phyloP scores from a whole-genome alignment of 1,284 basidiomycete species.

The Austroboletus rostrupii region DNA sequence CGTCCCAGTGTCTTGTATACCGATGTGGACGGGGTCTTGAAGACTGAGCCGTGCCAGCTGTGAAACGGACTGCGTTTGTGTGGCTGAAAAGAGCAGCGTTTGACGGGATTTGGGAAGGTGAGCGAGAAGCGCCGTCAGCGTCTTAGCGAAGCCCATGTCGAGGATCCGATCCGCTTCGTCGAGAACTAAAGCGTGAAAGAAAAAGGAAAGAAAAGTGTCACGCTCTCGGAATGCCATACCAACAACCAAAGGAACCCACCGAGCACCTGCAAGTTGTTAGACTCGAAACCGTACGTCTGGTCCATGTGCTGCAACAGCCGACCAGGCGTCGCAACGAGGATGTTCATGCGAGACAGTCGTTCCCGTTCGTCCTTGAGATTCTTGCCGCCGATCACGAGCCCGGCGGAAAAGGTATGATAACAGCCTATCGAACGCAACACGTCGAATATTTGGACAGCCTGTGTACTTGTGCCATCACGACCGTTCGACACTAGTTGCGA shows the following conservation, averaged over 20 bases:
- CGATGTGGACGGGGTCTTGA: conserved; percentile 78
- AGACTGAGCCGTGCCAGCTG: conserved; percentile 91
- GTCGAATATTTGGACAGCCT: conserved; percentile 97
- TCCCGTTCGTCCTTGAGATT: conserved; percentile 92
- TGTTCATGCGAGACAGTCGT: conserved; percentile 90
- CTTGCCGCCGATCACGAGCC: conserved; percentile 95
- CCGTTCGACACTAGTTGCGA: not conserved
- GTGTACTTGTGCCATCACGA: conserved; percentile 4
- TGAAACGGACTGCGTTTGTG: conserved; percentile 88
- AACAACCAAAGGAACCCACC: conserved; percentile 44
- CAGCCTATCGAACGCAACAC: conserved; percentile 90
- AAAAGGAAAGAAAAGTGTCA: no score
- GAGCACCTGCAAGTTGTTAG: conserved; percentile 87
- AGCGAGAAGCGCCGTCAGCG: conserved; percentile 84
- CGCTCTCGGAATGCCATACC: not conserved
- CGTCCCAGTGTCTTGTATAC: conserved; percentile 48
- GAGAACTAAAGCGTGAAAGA: conserved; percentile 54
- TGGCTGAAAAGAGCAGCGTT: conserved; percentile 95
- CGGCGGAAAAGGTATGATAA: conserved; percentile 90
- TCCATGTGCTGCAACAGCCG: conserved; percentile 97
- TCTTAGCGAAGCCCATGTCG: conserved; percentile 93
- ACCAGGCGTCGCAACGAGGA: conserved; percentile 94
- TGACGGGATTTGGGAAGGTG: conserved; percentile 86
- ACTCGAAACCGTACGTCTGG: conserved; percentile 93
- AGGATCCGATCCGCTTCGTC: conserved; percentile 97